Evolutionary conservation across 2,329 filamentous ascomycete species (phyloP), one percentile per base, ranked within the genome.

Genomic region (Trichothecium roseum): DNA sequence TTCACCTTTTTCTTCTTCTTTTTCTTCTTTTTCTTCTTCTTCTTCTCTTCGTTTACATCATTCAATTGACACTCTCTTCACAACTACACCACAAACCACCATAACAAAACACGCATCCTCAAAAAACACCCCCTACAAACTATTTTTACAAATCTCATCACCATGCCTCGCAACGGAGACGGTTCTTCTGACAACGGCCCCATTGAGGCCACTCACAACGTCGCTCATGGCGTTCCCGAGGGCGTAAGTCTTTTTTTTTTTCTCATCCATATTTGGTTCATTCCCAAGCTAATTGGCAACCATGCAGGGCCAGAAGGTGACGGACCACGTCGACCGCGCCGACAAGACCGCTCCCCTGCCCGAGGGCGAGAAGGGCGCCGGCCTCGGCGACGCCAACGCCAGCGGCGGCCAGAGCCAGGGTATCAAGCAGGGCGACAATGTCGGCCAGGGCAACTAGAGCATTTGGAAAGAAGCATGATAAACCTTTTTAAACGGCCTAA

Each of bases 81-180:
- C n/a, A n/a, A n/a, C n/a, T n/a, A n/a, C n/a, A n/a, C n/a, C n/a
- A n/a, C n/a, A n/a, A n/a, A n/a, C n/a, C n/a, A n/a, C n/a, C n/a
- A n/a, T n/a, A n/a, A n/a, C n/a, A n/a, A n/a, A n/a, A n/a, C n/a
- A n/a, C n/a, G n/a, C n/a, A n/a, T n/a, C n/a, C n/a, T n/a, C n/a
- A n/a, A n/a, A n/a, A n/a, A n/a, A n/a, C n/a, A n/a, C n/a, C n/a
- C n/a, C n/a, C n/a, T n/a, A n/a, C n/a, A n/a, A n/a, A n/a, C n/a
- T n/a, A n/a, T n/a, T n/a, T n/a, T n/a, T n/a, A n/a, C n/a, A n/a
- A n/a, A n/a, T n/a, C n/a, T n/a, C n/a, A 18, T 35, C 50, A 64
- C 37, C 39, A 71, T 70, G 68, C 66, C 67, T 62, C 63, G 65
- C 49, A 53, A 64, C 40, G 66, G 66, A 63, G 62, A 64, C 47